Percentiles rank a stretch among this genome's conserved stretches.
phyloP scores from a whole-genome alignment of 2,329 filamentous ascomycete genomes.

The Biscogniauxia sp. region DNA sequence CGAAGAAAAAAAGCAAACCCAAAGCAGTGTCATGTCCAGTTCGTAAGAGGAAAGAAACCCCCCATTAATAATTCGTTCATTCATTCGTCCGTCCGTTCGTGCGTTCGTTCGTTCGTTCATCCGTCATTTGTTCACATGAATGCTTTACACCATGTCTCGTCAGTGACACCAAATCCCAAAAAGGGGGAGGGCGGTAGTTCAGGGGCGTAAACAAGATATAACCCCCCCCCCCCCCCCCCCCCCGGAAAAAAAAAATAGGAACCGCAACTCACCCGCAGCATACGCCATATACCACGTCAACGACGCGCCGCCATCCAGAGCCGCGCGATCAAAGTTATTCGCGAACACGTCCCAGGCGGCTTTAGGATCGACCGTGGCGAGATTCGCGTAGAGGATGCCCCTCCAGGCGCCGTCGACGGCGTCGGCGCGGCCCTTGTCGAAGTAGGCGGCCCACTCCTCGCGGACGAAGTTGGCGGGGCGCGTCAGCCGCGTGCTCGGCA shows the following conservation, averaged over 20 bases:
- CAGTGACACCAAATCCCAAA: too few relatives aligned
- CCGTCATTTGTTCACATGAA: too few relatives aligned
- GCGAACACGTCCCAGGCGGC: slow-evolving; percentile 75
- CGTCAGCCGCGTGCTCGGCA: slow-evolving; percentile 62
- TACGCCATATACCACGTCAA: slow-evolving; percentile 83
- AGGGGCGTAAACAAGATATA: too few relatives aligned
- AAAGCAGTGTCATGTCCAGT: too few relatives aligned
- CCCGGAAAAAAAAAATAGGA: too few relatives aligned
- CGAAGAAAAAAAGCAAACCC: too few relatives aligned
- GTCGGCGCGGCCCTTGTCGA: slow-evolving; percentile 65
- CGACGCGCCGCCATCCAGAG: slow-evolving; percentile 79
- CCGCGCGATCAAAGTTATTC: slow-evolving; percentile 61
- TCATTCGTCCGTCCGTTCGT: too few relatives aligned
- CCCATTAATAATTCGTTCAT: too few relatives aligned
- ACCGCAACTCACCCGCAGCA: slow-evolving; percentile 61
- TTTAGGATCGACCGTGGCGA: slow-evolving; percentile 71
- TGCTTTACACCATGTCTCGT: too few relatives aligned
- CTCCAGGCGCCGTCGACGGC: slow-evolving; percentile 75
- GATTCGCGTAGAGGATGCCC: slow-evolving; percentile 79
- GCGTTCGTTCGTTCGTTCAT: too few relatives aligned
- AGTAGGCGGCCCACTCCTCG: slow-evolving; percentile 82
- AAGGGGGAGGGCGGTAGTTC: not conserved
- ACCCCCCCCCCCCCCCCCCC: too few relatives aligned
- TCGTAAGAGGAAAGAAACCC: too few relatives aligned
- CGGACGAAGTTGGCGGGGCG: slow-evolving; percentile 68